Conservation (phyloP, 495 filamentous ascomycete species). For the Hyaloscypha finlandica region DNA sequence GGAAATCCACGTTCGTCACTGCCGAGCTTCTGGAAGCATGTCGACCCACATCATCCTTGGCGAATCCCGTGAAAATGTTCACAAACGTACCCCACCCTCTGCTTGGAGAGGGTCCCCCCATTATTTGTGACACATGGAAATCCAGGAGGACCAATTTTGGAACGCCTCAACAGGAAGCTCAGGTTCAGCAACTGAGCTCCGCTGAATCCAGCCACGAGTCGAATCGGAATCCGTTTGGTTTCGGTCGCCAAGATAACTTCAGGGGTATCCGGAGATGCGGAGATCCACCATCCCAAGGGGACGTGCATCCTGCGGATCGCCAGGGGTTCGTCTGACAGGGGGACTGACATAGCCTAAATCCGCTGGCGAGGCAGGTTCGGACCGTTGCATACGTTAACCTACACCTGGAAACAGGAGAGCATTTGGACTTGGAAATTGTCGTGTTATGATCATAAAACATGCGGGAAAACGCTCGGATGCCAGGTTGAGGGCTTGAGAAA, state of each 20-base stretch:
- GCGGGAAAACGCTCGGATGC: too few relatives aligned
- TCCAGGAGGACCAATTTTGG: background rate
- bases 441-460: too few relatives aligned
- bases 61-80: conserved; percentile 6
- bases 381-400: background rate
- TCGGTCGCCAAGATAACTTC: background rate
- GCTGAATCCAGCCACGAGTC: background rate
- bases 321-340: conserved; percentile 10
- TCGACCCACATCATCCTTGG: background rate
- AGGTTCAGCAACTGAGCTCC: background rate
- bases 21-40: conserved; percentile 12
- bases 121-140: conserved; percentile 3
- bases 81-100: conserved; percentile 13
- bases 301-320: conserved; percentile 12
- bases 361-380: background rate
- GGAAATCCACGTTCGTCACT: background rate
- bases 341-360: background rate
- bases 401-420: background rate
- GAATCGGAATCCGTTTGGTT: background rate
- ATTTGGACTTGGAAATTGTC: too few relatives aligned
- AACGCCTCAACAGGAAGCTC: background rate
- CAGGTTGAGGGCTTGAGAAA: background rate
- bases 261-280: background rate
- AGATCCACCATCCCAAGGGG: conserved; percentile 3
- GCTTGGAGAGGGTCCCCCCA: conserved; percentile 12